These are phyloP conservation scores for Fraxinus latifolia DNA, from an alignment of 305 asterid species.

Conservation along the genomic window DNA sequence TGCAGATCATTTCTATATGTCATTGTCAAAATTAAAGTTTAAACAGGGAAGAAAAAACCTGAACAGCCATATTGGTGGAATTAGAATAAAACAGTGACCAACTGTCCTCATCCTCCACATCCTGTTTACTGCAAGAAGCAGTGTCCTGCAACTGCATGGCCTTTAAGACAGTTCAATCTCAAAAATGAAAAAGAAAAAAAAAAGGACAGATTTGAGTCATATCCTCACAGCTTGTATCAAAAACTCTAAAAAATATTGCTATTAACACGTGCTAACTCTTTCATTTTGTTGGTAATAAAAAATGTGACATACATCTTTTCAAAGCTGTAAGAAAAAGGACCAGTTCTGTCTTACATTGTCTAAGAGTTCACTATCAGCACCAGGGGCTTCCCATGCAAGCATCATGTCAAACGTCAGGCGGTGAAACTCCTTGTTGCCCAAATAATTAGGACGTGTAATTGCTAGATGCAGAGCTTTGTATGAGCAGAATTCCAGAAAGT, in stretches of 20 bases:
- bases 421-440: constrained; percentile 66
- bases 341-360: constrained; percentile 44
- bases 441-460: constrained; percentile 49
- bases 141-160: constrained; percentile 46
- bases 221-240: constrained; percentile 14
- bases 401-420: constrained; percentile 84
- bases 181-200: not conserved
- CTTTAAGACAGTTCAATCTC: constrained; percentile 20
- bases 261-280: not conserved
- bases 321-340: not conserved
- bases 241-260: constrained; percentile 5
- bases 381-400: constrained; percentile 93
- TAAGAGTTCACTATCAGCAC: constrained; percentile 38
- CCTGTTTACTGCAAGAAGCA: constrained; percentile 43
- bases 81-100: constrained; percentile 80
- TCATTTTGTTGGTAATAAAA: constrained; percentile 1
- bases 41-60: constrained; percentile 44
- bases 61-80: constrained; percentile 85
- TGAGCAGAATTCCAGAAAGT: constrained; percentile 73
- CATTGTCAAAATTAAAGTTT: not conserved
- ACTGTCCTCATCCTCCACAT: constrained; percentile 68
- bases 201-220: not conserved
- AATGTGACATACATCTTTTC: constrained; percentile 6
- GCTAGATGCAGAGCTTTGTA: constrained; percentile 59
- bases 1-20: constrained; percentile 5